Base-by-base conservation (phyloP, 1,139 yeast species). In the Tardiomyces blankii region DNA sequence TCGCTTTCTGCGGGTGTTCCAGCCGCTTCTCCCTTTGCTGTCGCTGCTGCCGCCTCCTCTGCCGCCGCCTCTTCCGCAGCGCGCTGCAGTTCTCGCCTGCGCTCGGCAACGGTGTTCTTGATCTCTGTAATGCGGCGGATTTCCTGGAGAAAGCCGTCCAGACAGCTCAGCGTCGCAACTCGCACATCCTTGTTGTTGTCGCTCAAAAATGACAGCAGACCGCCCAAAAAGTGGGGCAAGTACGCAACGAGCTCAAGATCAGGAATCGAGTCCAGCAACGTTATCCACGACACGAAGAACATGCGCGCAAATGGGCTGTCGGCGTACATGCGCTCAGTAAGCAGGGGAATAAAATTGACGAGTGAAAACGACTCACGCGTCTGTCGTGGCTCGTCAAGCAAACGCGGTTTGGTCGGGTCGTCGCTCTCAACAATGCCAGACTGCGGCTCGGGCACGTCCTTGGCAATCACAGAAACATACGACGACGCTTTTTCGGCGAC, bases 401-500 rank as follows among this genome's bases (percentile, higher is more conserved):
- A 39, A 1, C 55, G 54, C 2, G 62, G 62, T 41, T 56, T 51
- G 35, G 49, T 43, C 1, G 58, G 55, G 44, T 57, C 59, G 30
- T 12, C 14, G 38, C 28, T 18, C 16, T 16, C n/a, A 23, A 14
- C 35, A 21, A 45, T 46, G 2, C 52, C 44, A 18, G 35, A 35
- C 14, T 33, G 41, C 18, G 25, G 46, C 18, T 49, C 51, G 9
- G 56, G 56, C 16, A 75, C 73, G 46, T 74, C 73, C 47, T 72
- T 76, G 47, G 78, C 80, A 35, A 88, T 75, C 2, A 86, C 76
- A n/a, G 95, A 86, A 1, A 88, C 82, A 63, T 88, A 91, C 21
- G 82, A 82, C 1, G 96, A 82, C 0, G 97, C 95, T 60, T 89
- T 87, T 52, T 95, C 97, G 44, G 95, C 85, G 1, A 91, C 96